Conservation (phyloP, 1,284 basidiomycete genomes). For the Ustilago sp. region DNA sequence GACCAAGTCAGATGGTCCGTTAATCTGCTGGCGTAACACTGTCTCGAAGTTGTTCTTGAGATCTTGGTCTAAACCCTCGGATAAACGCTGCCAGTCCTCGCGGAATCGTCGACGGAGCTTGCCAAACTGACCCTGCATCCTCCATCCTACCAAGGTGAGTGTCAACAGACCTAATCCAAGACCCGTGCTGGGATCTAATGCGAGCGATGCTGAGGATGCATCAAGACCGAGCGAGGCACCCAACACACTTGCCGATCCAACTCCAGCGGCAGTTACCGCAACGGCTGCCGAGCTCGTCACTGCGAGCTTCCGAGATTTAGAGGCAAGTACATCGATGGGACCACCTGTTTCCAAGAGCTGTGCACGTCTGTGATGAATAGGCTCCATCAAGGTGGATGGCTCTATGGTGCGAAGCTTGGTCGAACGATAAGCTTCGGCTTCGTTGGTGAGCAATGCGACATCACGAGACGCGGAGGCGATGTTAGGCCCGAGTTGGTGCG, state of each 20-base stretch:
- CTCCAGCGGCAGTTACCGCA: conserved; percentile 37
- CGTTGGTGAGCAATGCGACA: conserved; percentile 46
- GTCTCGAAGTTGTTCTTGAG: conserved; percentile 34
- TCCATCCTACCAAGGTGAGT: conserved; percentile 61
- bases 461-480: conserved; percentile 24
- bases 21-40: conserved; percentile 25
- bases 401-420: conserved; percentile 41
- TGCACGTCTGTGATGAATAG: conserved; percentile 47
- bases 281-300: conserved; percentile 41
- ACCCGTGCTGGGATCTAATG: conserved; percentile 61
- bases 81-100: conserved; percentile 64
- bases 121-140: conserved; percentile 68
- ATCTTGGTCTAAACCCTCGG: conserved; percentile 58
- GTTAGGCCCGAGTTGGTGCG: conserved; percentile 22
- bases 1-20: conserved; percentile 24
- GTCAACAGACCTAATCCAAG: conserved; percentile 63
- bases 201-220: conserved; percentile 37
- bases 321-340: conserved; percentile 51
- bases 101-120: conserved; percentile 64
- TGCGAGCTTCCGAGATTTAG: conserved; percentile 46
- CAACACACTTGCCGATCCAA: conserved; percentile 44
- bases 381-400: conserved; percentile 50
- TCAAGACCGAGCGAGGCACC: conserved; percentile 36
- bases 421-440: conserved; percentile 41
- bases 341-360: conserved; percentile 53